phyloP scores from a whole-genome alignment of 2,329 filamentous ascomycete genomes.

The Didymella segeticola region DNA sequence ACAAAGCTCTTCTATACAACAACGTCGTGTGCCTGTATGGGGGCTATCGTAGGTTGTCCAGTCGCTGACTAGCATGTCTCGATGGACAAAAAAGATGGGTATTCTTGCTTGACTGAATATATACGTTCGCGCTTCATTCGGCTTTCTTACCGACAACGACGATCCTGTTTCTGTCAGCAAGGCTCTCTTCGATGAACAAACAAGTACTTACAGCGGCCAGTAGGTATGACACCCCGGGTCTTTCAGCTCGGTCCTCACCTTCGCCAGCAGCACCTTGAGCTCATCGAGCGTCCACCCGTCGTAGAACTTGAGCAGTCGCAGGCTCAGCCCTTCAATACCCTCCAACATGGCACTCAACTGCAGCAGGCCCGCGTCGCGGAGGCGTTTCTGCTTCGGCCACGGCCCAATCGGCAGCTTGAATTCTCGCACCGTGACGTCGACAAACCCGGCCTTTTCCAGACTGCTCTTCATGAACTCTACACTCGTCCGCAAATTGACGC shows the following conservation, averaged over 20 bases:
- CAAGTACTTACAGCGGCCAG: constrained; percentile 37
- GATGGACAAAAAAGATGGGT: not conserved
- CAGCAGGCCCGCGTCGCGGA: constrained; percentile 33
- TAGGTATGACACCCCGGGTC: constrained; percentile 36
- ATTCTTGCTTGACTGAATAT: not conserved
- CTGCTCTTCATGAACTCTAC: constrained; percentile 29
- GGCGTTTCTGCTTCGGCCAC: constrained; percentile 28
- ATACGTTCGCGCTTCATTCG: not conserved
- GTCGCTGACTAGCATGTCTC: no score
- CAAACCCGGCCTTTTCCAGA: constrained; percentile 28
- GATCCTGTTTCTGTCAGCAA: not conserved
- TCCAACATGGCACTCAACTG: constrained; percentile 40
- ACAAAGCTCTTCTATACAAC: no score
- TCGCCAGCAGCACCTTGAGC: constrained; percentile 45
- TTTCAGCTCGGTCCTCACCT: constrained; percentile 38
- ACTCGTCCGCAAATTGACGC: constrained; percentile 25
- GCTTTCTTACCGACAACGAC: constrained; percentile 10
- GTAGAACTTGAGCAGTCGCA: constrained; percentile 33
- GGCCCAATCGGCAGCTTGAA: constrained; percentile 34
- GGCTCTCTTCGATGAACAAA: not conserved
- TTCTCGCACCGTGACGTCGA: constrained; percentile 25
- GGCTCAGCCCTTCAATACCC: constrained; percentile 35
- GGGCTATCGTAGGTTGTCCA: no score
- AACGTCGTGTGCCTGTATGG: no score
- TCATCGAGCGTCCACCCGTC: constrained; percentile 36